phyloP scores from a whole-genome alignment of 2,329 filamentous ascomycete species.

The Venturia oleaginea region DNA sequence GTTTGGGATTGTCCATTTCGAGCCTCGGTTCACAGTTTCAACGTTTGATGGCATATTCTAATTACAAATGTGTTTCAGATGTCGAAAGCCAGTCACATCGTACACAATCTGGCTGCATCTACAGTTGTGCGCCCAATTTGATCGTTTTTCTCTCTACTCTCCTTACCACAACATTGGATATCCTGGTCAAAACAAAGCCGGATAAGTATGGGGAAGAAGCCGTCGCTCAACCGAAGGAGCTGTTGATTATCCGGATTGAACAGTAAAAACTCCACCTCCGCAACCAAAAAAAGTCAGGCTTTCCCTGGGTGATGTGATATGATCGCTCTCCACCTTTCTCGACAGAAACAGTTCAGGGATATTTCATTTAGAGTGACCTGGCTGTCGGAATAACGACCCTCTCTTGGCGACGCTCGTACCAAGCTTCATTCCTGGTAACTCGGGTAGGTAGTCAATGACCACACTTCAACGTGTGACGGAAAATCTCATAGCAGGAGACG shows the following conservation, averaged over 20 bases:
- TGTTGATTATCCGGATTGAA: neutral
- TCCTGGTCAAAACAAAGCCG: neutral
- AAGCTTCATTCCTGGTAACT: neutral
- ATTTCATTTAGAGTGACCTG: neutral
- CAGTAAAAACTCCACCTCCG: neutral
- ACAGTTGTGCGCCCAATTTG: too few species aligned
- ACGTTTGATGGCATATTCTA: too few species aligned
- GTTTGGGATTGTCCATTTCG: neutral
- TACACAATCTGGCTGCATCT: neutral
- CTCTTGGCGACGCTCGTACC: neutral
- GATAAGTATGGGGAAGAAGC: neutral
- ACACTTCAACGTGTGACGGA: neutral
- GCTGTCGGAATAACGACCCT: neutral
- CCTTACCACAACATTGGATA: too few species aligned
- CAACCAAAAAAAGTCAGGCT: neutral
- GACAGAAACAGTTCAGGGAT: neutral
- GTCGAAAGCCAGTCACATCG: neutral
- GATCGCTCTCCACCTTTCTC: neutral
- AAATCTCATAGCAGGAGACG: neutral
- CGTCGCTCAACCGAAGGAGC: neutral
- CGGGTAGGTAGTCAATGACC: neutral
- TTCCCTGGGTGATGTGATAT: neutral
- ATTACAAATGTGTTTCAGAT: neutral
- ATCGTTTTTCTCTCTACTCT: too few species aligned
- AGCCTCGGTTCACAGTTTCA: neutral